Base-by-base conservation (phyloP, 2,329 filamentous ascomycete species). In the Hirsutella rhossiliensis region DNA sequence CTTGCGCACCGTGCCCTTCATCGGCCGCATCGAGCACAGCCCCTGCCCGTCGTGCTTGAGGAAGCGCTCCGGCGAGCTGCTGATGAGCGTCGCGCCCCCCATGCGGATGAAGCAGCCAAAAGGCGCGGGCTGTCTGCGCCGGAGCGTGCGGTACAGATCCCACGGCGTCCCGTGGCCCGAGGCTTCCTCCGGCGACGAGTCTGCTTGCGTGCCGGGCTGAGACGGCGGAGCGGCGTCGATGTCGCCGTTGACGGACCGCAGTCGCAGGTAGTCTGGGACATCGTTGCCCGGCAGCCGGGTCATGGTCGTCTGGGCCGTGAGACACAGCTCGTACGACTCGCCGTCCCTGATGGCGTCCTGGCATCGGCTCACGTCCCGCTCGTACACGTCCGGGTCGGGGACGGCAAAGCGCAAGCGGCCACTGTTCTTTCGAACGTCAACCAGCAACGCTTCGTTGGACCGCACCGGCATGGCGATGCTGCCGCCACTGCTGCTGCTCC, bases 1-100 rank as follows among this genome's bases (percentile, higher is more conserved):
- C 54, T 94, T 94, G 53, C 81, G 81, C n/a, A 96, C 87, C 0
- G 90, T 97, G 40, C 90, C 90, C 67, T 97, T 97, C 78, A 97
- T 97, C 0, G 90, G 90, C 8, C 89, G 80, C 73, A 96, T 92
- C 48, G 84, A 79, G 58, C 82, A 86, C 37, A 68, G 62, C 1
- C 82, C 81, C 1, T 62, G 63, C 2, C 56, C 48, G 43, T 63
- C 57, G 53, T 69, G 66, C 40, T 76, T 78, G 15, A 97, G 75
- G 58, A 95, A 97, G 3, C 89, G 84, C 64, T 97, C 90, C 0
- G 90, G 90, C 4, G 87, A 94, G 54, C 82, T 85, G 61, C 84
- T 85, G 38, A 94, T 69, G 28, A 97, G 72, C 1, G 86, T 88
- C 4, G 77, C 75, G 29, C 66, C 62, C 3, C 78, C 76, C 15